Evolutionary conservation across 176 grass and related monocot species (phyloP).

Genomic region (Triticum turgidum): DNA sequence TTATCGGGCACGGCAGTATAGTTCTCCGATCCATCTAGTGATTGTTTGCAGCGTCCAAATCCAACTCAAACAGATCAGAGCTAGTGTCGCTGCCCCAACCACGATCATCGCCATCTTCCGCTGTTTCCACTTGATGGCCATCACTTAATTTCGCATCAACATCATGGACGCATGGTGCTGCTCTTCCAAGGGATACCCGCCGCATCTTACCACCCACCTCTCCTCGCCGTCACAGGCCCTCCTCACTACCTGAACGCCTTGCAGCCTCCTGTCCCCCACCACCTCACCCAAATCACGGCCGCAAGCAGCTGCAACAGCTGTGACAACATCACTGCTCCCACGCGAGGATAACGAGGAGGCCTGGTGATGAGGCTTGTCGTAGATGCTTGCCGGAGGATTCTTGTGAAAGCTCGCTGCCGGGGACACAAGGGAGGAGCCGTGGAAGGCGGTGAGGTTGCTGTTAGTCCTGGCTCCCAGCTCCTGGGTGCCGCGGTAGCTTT

Average conservation of each 20-base stretch:
- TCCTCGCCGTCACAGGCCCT: background rate
- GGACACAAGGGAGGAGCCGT: background rate
- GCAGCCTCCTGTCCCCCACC: constrained; percentile 36
- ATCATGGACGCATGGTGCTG: background rate
- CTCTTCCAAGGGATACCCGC: background rate
- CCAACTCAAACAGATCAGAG: constrained; percentile 48
- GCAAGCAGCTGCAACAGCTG: background rate
- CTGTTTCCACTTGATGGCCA: background rate
- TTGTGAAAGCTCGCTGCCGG: background rate
- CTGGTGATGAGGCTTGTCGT: background rate
- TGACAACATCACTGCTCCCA: background rate
- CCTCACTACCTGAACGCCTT: constrained; percentile 37
- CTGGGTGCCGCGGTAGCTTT: background rate
- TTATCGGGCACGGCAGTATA: background rate
- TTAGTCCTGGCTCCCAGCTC: background rate
- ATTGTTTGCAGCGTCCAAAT: background rate
- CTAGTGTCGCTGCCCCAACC: constrained; percentile 32
- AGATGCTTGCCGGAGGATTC: background rate
- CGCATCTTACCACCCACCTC: constrained; percentile 45
- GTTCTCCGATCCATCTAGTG: background rate
- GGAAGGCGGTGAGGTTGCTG: constrained; percentile 21
- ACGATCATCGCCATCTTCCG: background rate
- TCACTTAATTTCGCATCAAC: background rate
- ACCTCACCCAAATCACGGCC: constrained; percentile 12
- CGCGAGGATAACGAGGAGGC: background rate